Conservation (phyloP, 345 rosid genomes). For the Euphorbia pulcherrima region DNA sequence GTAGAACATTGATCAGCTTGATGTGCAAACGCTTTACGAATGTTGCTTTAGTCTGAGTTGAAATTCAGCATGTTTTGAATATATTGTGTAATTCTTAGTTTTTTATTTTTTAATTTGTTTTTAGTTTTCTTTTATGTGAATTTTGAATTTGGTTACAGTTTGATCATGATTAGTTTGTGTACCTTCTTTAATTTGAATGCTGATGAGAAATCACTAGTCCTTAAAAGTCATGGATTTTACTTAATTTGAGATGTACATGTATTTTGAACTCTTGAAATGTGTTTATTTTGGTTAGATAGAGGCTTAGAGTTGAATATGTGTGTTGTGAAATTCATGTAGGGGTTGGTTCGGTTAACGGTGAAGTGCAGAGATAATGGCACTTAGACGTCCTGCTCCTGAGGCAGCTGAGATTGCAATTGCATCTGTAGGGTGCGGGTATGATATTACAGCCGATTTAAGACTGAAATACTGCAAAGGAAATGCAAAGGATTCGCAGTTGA, state of each 20-base stretch:
- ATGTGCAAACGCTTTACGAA: background rate
- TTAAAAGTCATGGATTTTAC: too few relatives aligned
- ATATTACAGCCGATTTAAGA: slow-evolving; percentile 65
- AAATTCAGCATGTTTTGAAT: background rate
- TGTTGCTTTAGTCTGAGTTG: slow-evolving; percentile 3
- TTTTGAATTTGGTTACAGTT: too few relatives aligned
- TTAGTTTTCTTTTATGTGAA: too few relatives aligned
- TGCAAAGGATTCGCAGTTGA: slow-evolving; percentile 45
- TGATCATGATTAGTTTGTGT: background rate
- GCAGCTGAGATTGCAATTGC: slow-evolving; percentile 88
- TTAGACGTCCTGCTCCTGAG: slow-evolving; percentile 54
- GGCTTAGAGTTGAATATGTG: background rate
- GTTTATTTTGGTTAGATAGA: slow-evolving; percentile 1
- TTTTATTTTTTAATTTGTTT: background rate
- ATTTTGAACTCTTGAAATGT: background rate
- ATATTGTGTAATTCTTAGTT: background rate
- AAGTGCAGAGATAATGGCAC: slow-evolving; percentile 59
- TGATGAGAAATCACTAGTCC: background rate
- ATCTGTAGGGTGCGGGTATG: slow-evolving; percentile 87
- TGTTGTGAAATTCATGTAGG: slow-evolving; percentile 15
- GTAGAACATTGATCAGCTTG: background rate
- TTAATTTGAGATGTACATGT: background rate
- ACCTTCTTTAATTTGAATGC: background rate
- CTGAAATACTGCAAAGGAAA: slow-evolving; percentile 75
- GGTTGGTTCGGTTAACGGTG: slow-evolving; percentile 13